Base-by-base conservation (phyloP, 2,329 filamentous ascomycete species). In the Cordyceps fumosorosea region DNA sequence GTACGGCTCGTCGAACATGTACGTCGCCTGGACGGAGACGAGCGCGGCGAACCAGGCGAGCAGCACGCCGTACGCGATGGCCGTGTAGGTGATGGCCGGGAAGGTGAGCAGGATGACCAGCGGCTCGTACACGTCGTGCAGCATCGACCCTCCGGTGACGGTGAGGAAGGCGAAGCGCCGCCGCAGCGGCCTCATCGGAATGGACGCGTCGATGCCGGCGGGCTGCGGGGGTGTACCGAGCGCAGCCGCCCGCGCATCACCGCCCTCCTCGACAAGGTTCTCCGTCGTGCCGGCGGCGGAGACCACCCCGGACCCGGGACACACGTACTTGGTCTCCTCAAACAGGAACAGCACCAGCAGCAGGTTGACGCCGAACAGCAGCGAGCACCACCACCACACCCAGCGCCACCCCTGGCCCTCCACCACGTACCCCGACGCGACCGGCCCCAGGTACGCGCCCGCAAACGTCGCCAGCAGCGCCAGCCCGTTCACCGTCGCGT, bases 401-500 rank as follows among this genome's bases (percentile, higher is more conserved):
- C 70, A 71, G 0, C 71, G 68, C 71, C 70, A 74, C 0, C 69
- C 69, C 51, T 71, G 64, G 3, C 18, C 47, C 4, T 62, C 64
- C 1, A 66, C 63, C 0, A 70, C 65, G 18, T 68, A 68, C 1
- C 73, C 72, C 3, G 72, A 67, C 5, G 70, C 70, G 16, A 74
- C 64, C 2, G 71, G 70, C 0, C 65, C 67, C 6, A 75, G 66
- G 22, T 70, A 73, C 1, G 69, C 67, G 6, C 71, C 73, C 2
- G 66, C 64, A 40, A 69, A 69, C 5, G 67, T 67, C 16, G 65
- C 55, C 5, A 72, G 77, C 62, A 78, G 68, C 61, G 79, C 83
- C 8, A 80, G 70, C 0, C 70, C 72, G 63, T 83, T 84, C 75
- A 79, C 77, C 2, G 72, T 68, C 0, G 76, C 79, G 22, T 69